These are phyloP conservation scores for Angophora floribunda DNA, from an alignment of 345 rosid species.

Conservation along the genomic window DNA sequence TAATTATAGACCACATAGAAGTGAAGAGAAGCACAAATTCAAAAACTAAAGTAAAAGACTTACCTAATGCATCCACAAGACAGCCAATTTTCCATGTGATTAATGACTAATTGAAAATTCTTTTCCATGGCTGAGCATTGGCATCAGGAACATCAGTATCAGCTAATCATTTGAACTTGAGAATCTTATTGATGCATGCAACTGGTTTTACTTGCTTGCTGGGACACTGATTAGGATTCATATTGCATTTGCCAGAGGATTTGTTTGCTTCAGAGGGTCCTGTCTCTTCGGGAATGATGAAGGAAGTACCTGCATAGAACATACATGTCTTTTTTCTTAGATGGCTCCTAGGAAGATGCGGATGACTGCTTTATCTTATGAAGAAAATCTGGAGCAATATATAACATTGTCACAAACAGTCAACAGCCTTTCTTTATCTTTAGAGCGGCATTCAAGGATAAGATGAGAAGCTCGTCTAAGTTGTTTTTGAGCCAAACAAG, in stretches of 20 bases:
- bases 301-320: not conserved
- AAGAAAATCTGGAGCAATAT: not conserved
- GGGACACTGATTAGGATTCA: not conserved
- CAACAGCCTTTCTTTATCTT: not conserved
- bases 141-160: not conserved
- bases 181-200: not conserved
- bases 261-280: not conserved
- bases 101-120: not conserved
- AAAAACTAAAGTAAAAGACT: not conserved
- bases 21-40: not conserved
- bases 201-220: not conserved
- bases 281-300: not conserved
- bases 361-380: not conserved
- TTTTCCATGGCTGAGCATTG: not conserved
- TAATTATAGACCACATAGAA: not conserved
- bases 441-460: not conserved
- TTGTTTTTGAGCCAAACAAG: not conserved
- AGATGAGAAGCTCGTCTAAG: not conserved
- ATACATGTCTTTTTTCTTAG: not conserved
- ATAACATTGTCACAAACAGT: not conserved
- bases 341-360: not conserved
- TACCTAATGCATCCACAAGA: not conserved
- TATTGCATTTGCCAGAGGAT: not conserved
- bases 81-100: not conserved
- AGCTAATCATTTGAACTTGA: not conserved